Conservation (phyloP, 169 alveolate genomes). For the Eimeria necatrix region DNA sequence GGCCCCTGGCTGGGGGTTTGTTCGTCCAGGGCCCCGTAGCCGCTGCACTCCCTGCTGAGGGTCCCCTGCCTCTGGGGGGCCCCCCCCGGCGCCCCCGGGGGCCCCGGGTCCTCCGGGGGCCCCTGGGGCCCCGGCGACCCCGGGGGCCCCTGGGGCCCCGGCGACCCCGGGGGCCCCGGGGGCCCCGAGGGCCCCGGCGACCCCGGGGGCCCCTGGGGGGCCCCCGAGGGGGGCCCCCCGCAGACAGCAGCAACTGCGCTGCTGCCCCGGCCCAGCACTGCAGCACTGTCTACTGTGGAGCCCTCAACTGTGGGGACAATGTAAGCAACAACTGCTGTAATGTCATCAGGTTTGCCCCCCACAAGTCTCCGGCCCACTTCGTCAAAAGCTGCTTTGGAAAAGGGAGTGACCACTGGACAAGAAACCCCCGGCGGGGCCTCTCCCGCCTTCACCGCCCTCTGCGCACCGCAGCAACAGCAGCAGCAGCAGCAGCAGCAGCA, state of each 20-base stretch:
- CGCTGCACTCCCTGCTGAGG: not conserved
- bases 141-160: not conserved
- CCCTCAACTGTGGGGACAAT: constrained; percentile 38
- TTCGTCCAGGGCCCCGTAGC: not conserved
- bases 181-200: not conserved
- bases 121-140: not conserved
- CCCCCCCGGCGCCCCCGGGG: not conserved
- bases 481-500: constrained; percentile 34
- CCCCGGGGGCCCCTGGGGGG: not conserved
- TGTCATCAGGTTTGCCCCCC: constrained; percentile 89
- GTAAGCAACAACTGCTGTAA: constrained; percentile 86
- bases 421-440: constrained; percentile 58
- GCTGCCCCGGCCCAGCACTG: not conserved
- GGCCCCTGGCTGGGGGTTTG: not conserved
- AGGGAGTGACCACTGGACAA: constrained; percentile 82
- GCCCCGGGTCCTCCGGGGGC: not conserved
- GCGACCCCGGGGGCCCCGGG: not conserved
- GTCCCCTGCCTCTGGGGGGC: not conserved
- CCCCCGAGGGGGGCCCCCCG: not conserved
- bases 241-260: too few relatives aligned
- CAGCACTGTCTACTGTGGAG: not conserved
- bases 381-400: constrained; percentile 83
- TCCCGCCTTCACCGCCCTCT: constrained; percentile 69
- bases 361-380: constrained; percentile 83
- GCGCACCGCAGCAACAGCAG: not conserved